Evolutionary conservation across 768 basidiomycete species (phyloP), one percentile per base, ranked within the genome.

Genomic region (Neoboletus magnificus): DNA sequence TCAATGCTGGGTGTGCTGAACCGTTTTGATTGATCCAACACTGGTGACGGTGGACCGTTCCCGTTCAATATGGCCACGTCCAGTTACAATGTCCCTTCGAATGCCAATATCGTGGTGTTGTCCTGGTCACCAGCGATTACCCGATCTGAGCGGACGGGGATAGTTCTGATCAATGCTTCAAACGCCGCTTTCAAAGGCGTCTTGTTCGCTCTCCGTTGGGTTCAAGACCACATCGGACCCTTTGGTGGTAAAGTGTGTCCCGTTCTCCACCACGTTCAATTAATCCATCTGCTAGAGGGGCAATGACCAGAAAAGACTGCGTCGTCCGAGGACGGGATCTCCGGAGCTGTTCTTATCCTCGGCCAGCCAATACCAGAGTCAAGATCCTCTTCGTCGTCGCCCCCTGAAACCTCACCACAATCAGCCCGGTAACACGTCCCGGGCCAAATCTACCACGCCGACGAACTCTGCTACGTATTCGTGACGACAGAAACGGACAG

Each of bases 401-500:
- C 15, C 48, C 47, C 16, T 37, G 33, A 33, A 33, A 33, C 33
- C 13, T 33, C 33, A 33, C 33, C 5, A 33, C 13, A 15, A 5
- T 33, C 33, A 15, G 13, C 13, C 32, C 13, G 5, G 12, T 13
- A 33, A 33, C 33, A 33, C 6, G 13, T 13, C 33, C 5, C 13
- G 1, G 33, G 33, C 33, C 33, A 33, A 33, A 13, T 52, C 22
- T 59, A 57, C 15, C 62, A 55, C 20, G 49, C 41, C 9, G 50
- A 62, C 16, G 50, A 60, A 22, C 53, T 63, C 32, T 53, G 59
- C 36, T 60, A 35, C 27, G 54, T 50, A 6, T 56, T 62, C 18
- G 50, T 42, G 12, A 59, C 47, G 22, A 47, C 62, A 5, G 62
- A 53, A 30, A 55, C 43, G n/a, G n/a, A 39, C 7, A 39, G 37